These are phyloP conservation scores for Aspergillus costaricaensis DNA, from an alignment of 2,329 filamentous ascomycete genomes.

Conservation along the genomic window DNA sequence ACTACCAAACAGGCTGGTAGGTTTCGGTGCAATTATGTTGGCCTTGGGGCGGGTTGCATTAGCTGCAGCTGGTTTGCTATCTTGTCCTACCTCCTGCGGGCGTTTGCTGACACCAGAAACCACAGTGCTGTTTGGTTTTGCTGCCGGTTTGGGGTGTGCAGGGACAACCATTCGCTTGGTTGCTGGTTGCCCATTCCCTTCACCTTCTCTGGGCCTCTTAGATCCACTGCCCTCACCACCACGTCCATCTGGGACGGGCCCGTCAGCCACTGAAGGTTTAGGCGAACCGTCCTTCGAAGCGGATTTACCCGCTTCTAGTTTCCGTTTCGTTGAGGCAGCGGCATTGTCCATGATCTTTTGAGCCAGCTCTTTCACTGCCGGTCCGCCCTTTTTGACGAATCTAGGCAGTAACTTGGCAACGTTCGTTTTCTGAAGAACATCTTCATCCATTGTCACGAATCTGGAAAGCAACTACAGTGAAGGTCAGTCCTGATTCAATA, in stretches of 20 bases:
- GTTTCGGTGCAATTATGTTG: conserved; percentile 45
- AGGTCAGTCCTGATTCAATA: conserved; percentile 24
- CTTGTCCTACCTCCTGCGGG: conserved; percentile 24
- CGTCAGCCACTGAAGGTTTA: conserved; percentile 23
- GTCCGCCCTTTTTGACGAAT: conserved; percentile 61
- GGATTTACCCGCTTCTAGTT: conserved; percentile 41
- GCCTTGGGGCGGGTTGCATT: conserved; percentile 38
- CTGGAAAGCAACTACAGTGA: conserved; percentile 52
- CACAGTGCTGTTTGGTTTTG: conserved; percentile 28
- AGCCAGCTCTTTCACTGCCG: conserved; percentile 57
- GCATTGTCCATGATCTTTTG: conserved; percentile 57
- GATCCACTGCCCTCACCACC: conserved; percentile 31
- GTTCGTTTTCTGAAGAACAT: conserved; percentile 61
- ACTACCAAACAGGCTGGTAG: conserved; percentile 49
- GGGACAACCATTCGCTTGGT: conserved; percentile 43
- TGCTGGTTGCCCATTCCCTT: conserved; percentile 36
- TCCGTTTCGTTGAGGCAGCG: conserved; percentile 46
- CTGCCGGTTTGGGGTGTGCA: conserved; percentile 35
- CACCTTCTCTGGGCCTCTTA: conserved; percentile 44
- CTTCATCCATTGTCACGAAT: conserved; percentile 60
- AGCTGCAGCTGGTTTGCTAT: conserved; percentile 35
- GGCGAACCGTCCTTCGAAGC: conserved; percentile 39
- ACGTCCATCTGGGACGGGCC: conserved; percentile 17
- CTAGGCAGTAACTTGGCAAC: conserved; percentile 59
- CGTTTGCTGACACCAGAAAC: conserved; percentile 33